Conservation (phyloP, 2,329 filamentous ascomycete genomes). For the Claviceps digitariae region DNA sequence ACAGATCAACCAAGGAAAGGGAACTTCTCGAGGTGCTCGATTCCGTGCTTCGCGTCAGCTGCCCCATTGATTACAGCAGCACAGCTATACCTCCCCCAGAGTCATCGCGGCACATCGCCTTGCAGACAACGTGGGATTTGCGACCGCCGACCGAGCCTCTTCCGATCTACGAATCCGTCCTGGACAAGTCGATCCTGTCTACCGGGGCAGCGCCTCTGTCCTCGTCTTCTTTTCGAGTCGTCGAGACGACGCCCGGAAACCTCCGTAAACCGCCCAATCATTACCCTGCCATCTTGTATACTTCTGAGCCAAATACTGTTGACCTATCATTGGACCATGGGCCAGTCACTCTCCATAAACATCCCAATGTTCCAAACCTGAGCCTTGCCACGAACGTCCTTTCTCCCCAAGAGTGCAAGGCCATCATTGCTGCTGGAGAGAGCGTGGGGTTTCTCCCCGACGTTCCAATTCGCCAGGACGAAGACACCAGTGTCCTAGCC, state of each 20-base stretch:
- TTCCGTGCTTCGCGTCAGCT: constrained; percentile 48
- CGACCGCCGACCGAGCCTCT: constrained; percentile 27
- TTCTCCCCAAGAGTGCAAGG: constrained; percentile 45
- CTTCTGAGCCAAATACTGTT: constrained; percentile 44
- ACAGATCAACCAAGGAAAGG: constrained; percentile 32
- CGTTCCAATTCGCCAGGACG: constrained; percentile 51
- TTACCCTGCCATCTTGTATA: constrained; percentile 51
- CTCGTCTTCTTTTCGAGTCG: constrained; percentile 31
- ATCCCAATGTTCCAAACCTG: constrained; percentile 50
- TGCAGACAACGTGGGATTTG: constrained; percentile 49
- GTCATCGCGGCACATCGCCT: constrained; percentile 35
- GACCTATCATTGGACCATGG: constrained; percentile 30
- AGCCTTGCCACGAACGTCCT: constrained; percentile 47
- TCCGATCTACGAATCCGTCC: constrained; percentile 41
- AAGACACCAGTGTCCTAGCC: constrained; percentile 50
- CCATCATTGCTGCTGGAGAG: constrained; percentile 55
- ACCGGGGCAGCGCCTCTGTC: constrained; percentile 18
- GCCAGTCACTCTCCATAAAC: constrained; percentile 39
- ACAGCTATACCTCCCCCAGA: constrained; percentile 15
- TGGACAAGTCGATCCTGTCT: constrained; percentile 41
- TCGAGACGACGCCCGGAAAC: constrained; percentile 47
- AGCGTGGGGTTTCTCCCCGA: constrained; percentile 53
- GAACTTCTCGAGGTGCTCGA: constrained; percentile 50
- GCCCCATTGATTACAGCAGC: constrained; percentile 39
- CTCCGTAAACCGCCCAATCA: constrained; percentile 55